phyloP scores from a whole-genome alignment of 164 flowering plant species.

The grape (Vitis vinifera) region DNA sequence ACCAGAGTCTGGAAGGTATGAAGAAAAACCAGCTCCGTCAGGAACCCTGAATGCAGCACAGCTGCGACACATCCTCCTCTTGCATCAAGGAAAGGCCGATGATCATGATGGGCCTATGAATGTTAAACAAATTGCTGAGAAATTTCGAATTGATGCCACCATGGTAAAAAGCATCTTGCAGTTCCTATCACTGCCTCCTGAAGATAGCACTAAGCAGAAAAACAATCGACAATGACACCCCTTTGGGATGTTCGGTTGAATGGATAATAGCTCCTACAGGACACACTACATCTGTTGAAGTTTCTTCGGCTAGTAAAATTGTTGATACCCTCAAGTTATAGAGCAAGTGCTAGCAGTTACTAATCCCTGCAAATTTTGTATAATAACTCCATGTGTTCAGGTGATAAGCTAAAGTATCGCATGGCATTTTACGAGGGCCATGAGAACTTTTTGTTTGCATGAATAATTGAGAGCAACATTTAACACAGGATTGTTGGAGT shows the following conservation, averaged over 20 bases:
- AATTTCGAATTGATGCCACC: constrained; percentile 48
- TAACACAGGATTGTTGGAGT: too few species aligned
- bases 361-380: too few species aligned
- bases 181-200: constrained; percentile 66
- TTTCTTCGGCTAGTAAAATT: too few species aligned
- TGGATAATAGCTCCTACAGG: neutral
- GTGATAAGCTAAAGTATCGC: too few species aligned
- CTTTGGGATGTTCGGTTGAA: neutral
- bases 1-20: constrained; percentile 53
- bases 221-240: constrained; percentile 11
- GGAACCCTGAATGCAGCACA: constrained; percentile 80
- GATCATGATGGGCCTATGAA: constrained; percentile 76
- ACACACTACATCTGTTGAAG: too few species aligned
- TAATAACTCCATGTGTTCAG: too few species aligned
- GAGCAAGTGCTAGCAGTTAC: too few species aligned
- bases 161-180: constrained; percentile 58
- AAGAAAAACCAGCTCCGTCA: constrained; percentile 53
- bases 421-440: too few species aligned
- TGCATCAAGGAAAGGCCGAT: constrained; percentile 73
- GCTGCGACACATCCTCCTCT: constrained; percentile 65
- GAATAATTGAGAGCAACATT: too few species aligned
- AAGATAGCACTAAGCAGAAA: constrained; percentile 39
- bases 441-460: too few species aligned
- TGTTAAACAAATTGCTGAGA: constrained; percentile 60
- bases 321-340: too few species aligned